phyloP scores from a whole-genome alignment of 331 rosid species.

The Malus hybrid region DNA sequence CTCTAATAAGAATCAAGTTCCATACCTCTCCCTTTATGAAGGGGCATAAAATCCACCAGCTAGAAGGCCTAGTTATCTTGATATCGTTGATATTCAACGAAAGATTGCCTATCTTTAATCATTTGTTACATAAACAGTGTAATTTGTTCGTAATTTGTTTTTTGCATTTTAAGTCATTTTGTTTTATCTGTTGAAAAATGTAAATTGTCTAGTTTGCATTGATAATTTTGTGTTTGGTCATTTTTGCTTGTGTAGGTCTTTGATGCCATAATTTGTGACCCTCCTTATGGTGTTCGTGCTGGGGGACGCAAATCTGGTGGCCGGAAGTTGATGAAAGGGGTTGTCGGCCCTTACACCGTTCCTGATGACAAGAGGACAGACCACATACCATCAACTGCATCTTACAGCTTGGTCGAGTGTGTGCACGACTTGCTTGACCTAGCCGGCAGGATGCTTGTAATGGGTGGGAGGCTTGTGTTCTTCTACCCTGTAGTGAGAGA shows the following conservation, averaged over 20 bases:
- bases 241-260: slow-evolving; percentile 35
- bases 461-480: slow-evolving; percentile 83
- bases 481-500: slow-evolving; percentile 90
- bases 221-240: not conserved
- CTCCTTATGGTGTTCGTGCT: slow-evolving; percentile 98
- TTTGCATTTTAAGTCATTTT: not conserved
- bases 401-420: slow-evolving; percentile 82
- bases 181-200: not conserved
- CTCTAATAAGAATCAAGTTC: not conserved
- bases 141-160: not conserved
- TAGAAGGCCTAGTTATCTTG: not conserved
- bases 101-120: not conserved
- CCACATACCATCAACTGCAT: slow-evolving; percentile 95
- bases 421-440: slow-evolving; percentile 92
- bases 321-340: slow-evolving; percentile 80
- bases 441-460: slow-evolving; percentile 75
- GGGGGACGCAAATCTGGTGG: slow-evolving; percentile 99
- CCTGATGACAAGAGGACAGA: slow-evolving; percentile 84
- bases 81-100: not conserved
- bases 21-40: not conserved
- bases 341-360: slow-evolving; percentile 61
- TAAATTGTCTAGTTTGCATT: not conserved
- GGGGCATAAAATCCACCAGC: not conserved
- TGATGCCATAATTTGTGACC: slow-evolving; percentile 94
- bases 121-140: not conserved